These are phyloP conservation scores for Cladosporium phlei DNA, from an alignment of 2,329 filamentous ascomycete species.

Conservation along the genomic window DNA sequence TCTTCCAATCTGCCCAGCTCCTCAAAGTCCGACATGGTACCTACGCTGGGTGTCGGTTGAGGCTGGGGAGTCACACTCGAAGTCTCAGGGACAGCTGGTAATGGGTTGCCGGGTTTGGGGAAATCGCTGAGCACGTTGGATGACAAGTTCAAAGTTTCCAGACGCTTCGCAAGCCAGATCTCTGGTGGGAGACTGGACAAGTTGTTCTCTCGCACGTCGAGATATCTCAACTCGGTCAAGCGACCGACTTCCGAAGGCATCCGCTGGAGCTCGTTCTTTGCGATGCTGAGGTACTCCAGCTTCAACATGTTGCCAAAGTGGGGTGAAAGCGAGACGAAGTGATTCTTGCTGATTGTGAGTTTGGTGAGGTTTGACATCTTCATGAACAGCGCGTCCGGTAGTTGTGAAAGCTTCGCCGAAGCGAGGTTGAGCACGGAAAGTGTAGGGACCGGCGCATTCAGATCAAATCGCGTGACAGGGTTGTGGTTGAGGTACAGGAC, in stretches of 20 bases:
- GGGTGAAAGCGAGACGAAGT: slow-evolving; percentile 82
- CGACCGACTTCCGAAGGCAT: slow-evolving; percentile 85
- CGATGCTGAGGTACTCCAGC: slow-evolving; percentile 88
- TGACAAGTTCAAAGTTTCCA: slow-evolving; percentile 90
- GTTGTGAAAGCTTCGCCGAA: slow-evolving; percentile 82
- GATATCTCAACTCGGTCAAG: slow-evolving; percentile 72
- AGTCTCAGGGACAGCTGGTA: slow-evolving; percentile 38
- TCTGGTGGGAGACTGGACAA: slow-evolving; percentile 82
- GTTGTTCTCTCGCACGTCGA: slow-evolving; percentile 93
- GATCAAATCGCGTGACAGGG: slow-evolving; percentile 88
- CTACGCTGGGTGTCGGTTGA: slow-evolving; percentile 33
- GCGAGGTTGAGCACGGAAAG: slow-evolving; percentile 84
- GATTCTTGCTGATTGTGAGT: slow-evolving; percentile 87
- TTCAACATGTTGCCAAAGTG: slow-evolving; percentile 79
- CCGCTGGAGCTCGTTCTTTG: slow-evolving; percentile 80
- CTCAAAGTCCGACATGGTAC: slow-evolving; percentile 67
- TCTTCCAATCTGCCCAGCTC: slow-evolving; percentile 66
- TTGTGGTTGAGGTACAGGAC: slow-evolving; percentile 89
- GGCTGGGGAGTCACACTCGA: slow-evolving; percentile 44
- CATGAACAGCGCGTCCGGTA: slow-evolving; percentile 80
- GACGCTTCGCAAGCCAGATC: slow-evolving; percentile 88
- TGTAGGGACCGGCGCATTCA: slow-evolving; percentile 70
- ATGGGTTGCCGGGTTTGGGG: slow-evolving; percentile 71
- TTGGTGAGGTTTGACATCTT: slow-evolving; percentile 84
- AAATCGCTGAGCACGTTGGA: slow-evolving; percentile 90